A percentile compares a stretch with the other conserved stretches of the same genome.
Evolutionary conservation across 169 alveolate genomes (phyloP).

Genomic region (Amoebophrya sp.): DNA sequence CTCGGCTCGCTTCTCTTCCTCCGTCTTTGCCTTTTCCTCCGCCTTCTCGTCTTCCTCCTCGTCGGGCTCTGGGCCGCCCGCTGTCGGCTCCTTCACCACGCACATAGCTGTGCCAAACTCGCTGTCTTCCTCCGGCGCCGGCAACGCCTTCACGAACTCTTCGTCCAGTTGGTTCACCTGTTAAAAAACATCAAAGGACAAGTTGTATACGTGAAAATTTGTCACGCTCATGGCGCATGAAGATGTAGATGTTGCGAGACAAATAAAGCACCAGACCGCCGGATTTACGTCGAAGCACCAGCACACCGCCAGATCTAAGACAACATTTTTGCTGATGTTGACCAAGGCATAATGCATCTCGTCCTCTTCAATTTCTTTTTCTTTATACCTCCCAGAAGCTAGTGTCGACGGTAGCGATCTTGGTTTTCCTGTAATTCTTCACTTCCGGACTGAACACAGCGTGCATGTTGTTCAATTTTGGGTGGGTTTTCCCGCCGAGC

Average conservation of each 20-base stretch:
- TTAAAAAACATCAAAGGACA: neutral
- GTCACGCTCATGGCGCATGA: no score
- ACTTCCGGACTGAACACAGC: neutral
- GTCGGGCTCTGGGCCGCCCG: neutral
- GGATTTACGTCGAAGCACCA: no score
- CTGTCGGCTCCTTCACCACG: neutral
- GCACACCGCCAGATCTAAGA: no score
- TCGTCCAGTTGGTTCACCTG: neutral
- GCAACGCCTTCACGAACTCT: neutral
- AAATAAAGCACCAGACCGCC: no score
- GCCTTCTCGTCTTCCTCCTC: neutral
- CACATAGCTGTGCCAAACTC: neutral
- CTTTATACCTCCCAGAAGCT: neutral
- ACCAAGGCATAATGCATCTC: no score
- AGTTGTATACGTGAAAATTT: neutral
- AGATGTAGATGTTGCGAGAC: neutral
- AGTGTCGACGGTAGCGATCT: neutral
- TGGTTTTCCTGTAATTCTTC: neutral
- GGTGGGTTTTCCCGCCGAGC: no score
- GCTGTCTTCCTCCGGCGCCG: neutral
- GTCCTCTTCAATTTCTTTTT: no score
- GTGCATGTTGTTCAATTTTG: neutral
- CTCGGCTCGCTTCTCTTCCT: neutral
- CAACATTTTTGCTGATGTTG: no score
- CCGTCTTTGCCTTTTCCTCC: neutral